Conservation (phyloP, 345 rosid species). For the Gossypium herbaceum region DNA sequence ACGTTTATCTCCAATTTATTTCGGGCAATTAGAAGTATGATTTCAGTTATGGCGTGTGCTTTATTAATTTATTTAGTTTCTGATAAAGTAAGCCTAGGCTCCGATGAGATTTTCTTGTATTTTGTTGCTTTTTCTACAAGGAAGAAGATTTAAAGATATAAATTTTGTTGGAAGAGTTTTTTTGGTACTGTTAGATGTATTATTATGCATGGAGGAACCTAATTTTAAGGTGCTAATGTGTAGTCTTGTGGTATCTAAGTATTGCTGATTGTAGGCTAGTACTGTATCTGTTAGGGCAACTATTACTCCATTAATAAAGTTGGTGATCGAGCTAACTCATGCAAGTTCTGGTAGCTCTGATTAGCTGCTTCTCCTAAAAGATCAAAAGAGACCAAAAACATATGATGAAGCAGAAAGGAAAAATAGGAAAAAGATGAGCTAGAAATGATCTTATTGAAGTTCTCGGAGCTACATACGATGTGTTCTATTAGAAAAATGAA, state of each 20-base stretch:
- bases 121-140: neutral
- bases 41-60: neutral
- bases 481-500: neutral
- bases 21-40: neutral
- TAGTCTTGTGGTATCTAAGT: neutral
- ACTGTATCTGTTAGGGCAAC: neutral
- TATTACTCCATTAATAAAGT: neutral
- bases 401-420: neutral
- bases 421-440: constrained; percentile 1
- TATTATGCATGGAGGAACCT: neutral
- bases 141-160: neutral
- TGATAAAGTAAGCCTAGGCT: neutral
- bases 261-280: neutral
- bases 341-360: neutral
- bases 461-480: neutral
- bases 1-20: constrained; percentile 15
- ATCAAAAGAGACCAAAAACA: neutral
- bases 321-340: neutral
- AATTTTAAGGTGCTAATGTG: constrained; percentile 3
- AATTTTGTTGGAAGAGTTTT: neutral
- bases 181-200: neutral
- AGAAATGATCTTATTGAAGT: neutral
- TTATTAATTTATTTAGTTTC: neutral
- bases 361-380: neutral
- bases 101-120: neutral